Percentiles rank a stretch among this genome's conserved stretches.
Conservation (phyloP, 2,329 filamentous ascomycete species). For the Fusarium caatingaense region DNA sequence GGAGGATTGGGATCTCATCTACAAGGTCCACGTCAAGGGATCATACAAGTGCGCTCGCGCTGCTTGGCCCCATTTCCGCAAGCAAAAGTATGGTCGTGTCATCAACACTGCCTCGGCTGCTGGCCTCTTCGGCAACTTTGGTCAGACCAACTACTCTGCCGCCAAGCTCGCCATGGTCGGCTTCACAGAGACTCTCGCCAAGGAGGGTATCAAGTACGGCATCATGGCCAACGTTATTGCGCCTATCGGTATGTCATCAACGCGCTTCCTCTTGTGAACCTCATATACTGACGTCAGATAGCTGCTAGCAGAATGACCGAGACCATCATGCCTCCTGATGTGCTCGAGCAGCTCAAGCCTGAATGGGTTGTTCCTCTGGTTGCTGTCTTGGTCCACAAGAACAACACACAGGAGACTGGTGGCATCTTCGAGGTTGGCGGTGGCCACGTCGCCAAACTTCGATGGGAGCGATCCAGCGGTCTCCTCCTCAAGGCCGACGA, state of each 20-base stretch:
- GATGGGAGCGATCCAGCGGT: conserved; percentile 94
- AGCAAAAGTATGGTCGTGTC: conserved; percentile 96
- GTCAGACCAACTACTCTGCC: conserved; percentile 96
- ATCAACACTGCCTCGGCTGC: conserved; percentile 98
- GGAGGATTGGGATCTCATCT: conserved; percentile 94
- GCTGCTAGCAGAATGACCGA: conserved; percentile 96
- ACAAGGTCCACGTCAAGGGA: conserved; percentile 91
- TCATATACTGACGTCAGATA: conserved; percentile 45
- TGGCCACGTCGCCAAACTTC: conserved; percentile 90
- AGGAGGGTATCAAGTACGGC: conserved; percentile 98
- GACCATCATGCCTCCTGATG: conserved; percentile 94
- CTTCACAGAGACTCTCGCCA: conserved; percentile 97
- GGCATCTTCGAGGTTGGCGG: conserved; percentile 94
- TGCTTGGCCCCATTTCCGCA: conserved; percentile 97
- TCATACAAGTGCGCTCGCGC: conserved; percentile 95
- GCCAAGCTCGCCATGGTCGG: conserved; percentile 96
- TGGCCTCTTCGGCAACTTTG: conserved; percentile 94
- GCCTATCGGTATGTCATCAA: conserved; percentile 70
- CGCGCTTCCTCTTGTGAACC: background rate
- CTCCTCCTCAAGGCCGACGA: conserved; percentile 90
- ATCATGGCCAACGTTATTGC: conserved; percentile 95
- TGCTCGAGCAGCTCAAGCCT: conserved; percentile 85
- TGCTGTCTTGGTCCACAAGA: conserved; percentile 86
- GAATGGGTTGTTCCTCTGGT: conserved; percentile 97
- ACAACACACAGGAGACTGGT: conserved; percentile 84